Evolutionary conservation across 352 stramenopile genomes (phyloP).

Genomic region (Globisporangium echinulatum): DNA sequence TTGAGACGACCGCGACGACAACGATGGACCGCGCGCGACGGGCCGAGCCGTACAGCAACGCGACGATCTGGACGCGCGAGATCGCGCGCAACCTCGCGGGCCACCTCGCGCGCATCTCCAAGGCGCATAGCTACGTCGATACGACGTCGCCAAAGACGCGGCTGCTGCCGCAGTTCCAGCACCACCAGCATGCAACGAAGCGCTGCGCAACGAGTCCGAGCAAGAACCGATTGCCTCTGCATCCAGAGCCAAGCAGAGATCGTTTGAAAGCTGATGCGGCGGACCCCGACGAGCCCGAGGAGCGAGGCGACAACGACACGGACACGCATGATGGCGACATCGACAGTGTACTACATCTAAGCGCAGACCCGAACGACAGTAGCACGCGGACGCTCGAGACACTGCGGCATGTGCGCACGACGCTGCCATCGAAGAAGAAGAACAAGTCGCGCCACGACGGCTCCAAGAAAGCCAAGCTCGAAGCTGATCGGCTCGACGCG

Average conservation of each 20-base stretch:
- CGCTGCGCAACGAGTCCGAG: constrained; percentile 39
- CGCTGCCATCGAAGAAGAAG: not conserved
- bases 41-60: constrained; percentile 72
- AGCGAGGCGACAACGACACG: not conserved
- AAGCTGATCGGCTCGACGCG: constrained; percentile 13
- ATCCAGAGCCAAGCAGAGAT: not conserved
- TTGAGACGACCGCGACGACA: no score
- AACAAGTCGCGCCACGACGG: constrained; percentile 8
- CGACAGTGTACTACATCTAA: not conserved
- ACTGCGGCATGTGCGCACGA: not conserved
- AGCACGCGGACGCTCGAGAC: constrained; percentile 6
- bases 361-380: not conserved
- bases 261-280: not conserved
- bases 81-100: constrained; percentile 61
- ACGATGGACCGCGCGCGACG: constrained; percentile 63
- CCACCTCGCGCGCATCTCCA: constrained; percentile 61
- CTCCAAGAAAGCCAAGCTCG: constrained; percentile 19
- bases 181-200: constrained; percentile 23
- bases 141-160: constrained; percentile 55
- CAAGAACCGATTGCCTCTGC: constrained; percentile 17
- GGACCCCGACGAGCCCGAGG: not conserved
- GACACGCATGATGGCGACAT: not conserved
- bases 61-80: constrained; percentile 70
- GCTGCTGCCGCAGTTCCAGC: constrained; percentile 42
- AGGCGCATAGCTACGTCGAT: constrained; percentile 67